Conservation (phyloP, 768 basidiomycete genomes). For the Ephemerocybe angulata region DNA sequence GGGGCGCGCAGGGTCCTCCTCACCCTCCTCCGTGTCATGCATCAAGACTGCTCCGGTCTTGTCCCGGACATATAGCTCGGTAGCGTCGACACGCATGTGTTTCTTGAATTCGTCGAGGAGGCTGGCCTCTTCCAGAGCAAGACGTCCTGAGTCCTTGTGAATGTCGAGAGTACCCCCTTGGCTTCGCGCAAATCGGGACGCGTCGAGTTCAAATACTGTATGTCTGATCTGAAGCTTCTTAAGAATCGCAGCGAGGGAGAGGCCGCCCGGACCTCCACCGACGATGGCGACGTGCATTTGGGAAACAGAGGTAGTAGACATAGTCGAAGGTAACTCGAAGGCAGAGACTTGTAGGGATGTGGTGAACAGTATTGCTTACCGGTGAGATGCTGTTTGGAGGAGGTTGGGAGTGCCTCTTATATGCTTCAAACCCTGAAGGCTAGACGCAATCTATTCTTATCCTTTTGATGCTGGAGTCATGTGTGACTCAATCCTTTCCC, state of each 20-base stretch:
- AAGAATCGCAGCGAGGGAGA: conserved; percentile 24
- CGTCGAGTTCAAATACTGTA: conserved; percentile 23
- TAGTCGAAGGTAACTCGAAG: too few species aligned
- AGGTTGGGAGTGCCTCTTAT: too few species aligned
- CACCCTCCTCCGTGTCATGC: conserved; percentile 2
- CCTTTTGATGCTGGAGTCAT: too few species aligned
- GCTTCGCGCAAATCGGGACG: conserved; percentile 14
- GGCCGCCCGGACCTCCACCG: conserved; percentile 21
- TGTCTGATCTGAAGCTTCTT: conserved; percentile 10
- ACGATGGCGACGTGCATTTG: not conserved
- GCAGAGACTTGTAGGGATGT: too few species aligned
- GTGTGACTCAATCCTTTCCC: too few species aligned
- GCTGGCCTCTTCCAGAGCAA: conserved; percentile 22
- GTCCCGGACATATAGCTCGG: conserved; percentile 15
- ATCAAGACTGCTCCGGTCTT: conserved; percentile 8
- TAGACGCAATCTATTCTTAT: too few species aligned
- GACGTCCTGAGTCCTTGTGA: conserved; percentile 22
- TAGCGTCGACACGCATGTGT: conserved; percentile 16
- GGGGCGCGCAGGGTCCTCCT: conserved; percentile 13
- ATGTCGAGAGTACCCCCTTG: conserved; percentile 28
- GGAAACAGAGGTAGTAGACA: too few species aligned
- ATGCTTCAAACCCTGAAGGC: too few species aligned
- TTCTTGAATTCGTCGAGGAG: conserved; percentile 20
- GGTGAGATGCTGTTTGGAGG: too few species aligned
- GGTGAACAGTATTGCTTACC: too few species aligned